Conservation (phyloP, 2,329 filamentous ascomycete genomes). For the Colletotrichum truncatum region DNA sequence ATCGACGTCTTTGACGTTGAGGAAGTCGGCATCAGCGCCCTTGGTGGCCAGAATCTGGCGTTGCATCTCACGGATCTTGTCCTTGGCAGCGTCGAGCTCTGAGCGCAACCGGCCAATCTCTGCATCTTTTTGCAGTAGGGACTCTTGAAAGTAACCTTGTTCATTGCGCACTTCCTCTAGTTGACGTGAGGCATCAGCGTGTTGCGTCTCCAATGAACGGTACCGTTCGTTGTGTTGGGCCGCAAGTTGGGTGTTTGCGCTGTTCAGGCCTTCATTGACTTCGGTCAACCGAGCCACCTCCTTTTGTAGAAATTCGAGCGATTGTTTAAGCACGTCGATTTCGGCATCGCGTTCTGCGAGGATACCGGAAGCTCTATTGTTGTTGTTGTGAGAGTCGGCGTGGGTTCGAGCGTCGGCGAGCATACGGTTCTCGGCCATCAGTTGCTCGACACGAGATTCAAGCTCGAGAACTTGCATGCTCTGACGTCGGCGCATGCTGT, state of each 20-base stretch:
- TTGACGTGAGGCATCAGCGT: slow-evolving; percentile 72
- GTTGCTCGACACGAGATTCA: slow-evolving; percentile 83
- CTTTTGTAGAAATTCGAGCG: slow-evolving; percentile 81
- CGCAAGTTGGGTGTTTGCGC: slow-evolving; percentile 80
- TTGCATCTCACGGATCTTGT: slow-evolving; percentile 63
- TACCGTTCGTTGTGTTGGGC: slow-evolving; percentile 80
- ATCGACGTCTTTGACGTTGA: slow-evolving; percentile 86
- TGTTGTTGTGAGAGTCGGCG: slow-evolving; percentile 72
- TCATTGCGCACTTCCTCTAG: slow-evolving; percentile 74
- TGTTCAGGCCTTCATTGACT: slow-evolving; percentile 81
- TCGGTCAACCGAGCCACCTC: slow-evolving; percentile 84
- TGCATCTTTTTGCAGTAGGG: slow-evolving; percentile 82
- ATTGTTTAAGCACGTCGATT: slow-evolving; percentile 82
- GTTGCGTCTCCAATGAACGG: slow-evolving; percentile 71
- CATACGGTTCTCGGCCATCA: slow-evolving; percentile 84
- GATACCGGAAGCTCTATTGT: slow-evolving; percentile 73
- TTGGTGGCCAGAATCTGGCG: slow-evolving; percentile 66
- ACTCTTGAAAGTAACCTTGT: slow-evolving; percentile 70
- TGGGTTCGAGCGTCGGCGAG: slow-evolving; percentile 69
- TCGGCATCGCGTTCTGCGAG: slow-evolving; percentile 86
- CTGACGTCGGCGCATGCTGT: slow-evolving; percentile 95
- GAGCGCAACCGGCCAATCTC: slow-evolving; percentile 82
- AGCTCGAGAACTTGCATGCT: slow-evolving; percentile 98
- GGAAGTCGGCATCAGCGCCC: slow-evolving; percentile 75
- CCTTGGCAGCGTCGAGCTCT: slow-evolving; percentile 79